These are phyloP conservation scores for Ilex aquifolium DNA, from an alignment of 257 asterid genomes.

Conservation along the genomic window DNA sequence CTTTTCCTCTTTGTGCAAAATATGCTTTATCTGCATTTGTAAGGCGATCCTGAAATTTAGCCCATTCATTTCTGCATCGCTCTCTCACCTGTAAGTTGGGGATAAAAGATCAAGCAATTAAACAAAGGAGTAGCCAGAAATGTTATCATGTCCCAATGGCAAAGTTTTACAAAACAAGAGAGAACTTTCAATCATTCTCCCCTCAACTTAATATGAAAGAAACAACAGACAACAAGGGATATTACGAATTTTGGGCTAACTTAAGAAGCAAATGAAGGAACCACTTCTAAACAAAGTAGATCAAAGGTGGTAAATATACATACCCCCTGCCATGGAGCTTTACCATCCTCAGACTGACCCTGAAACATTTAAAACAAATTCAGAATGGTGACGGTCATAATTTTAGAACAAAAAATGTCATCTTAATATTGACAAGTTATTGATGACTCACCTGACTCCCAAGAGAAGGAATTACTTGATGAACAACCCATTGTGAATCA, in stretches of 20 bases:
- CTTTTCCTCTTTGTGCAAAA: constrained; percentile 46
- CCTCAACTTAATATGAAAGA: no score
- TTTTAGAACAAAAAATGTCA: neutral
- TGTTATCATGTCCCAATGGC: no score
- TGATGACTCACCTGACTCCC: constrained; percentile 82
- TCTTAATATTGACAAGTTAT: constrained; percentile 12
- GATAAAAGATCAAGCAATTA: neutral
- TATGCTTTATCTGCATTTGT: constrained; percentile 78
- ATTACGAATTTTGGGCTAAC: neutral
- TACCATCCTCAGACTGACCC: constrained; percentile 81
- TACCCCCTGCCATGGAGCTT: constrained; percentile 97
- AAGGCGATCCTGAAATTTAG: constrained; percentile 87
- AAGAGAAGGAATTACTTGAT: constrained; percentile 98
- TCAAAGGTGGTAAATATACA: constrained; percentile 18
- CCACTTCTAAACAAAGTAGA: neutral
- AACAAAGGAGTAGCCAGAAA: neutral
- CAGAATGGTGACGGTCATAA: constrained; percentile 1
- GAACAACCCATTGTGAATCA: constrained; percentile 98
- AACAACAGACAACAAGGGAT: no score
- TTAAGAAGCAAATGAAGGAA: neutral
- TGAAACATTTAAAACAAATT: constrained; percentile 27
- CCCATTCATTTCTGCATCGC: constrained; percentile 94
- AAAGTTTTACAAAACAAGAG: no score
- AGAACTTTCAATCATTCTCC: no score
- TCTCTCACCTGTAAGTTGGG: constrained; percentile 61